Percentiles rank a stretch among this genome's conserved stretches.
Conservation (phyloP, 257 asterid species). For the Anisodus tanguticus region DNA sequence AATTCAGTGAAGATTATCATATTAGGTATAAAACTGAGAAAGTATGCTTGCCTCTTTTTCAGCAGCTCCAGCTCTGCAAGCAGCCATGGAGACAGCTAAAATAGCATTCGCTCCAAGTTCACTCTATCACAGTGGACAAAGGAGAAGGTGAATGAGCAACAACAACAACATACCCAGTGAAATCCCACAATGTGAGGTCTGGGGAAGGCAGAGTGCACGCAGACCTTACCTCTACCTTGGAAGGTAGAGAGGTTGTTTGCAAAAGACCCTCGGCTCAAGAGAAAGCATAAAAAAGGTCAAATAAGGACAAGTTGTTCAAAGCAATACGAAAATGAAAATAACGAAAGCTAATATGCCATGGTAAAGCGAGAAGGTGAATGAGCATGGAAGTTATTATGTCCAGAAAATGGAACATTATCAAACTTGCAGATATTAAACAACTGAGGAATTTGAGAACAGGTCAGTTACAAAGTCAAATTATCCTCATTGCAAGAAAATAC, state of each 20-base stretch:
- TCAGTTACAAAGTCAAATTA: background rate
- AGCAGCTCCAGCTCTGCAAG: constrained; percentile 99
- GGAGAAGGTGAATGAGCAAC: too few species aligned
- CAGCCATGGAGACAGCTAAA: constrained; percentile 97
- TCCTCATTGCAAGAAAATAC: constrained; percentile 19
- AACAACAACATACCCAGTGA: too few species aligned
- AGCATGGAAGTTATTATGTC: constrained; percentile 11
- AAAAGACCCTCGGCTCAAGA: too few species aligned
- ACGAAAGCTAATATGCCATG: too few species aligned
- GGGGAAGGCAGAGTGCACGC: too few species aligned
- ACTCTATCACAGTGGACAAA: constrained; percentile 53
- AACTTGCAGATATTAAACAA: background rate
- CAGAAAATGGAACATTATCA: constrained; percentile 16
- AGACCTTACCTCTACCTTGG: too few species aligned
- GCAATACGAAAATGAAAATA: too few species aligned
- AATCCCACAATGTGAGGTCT: too few species aligned
- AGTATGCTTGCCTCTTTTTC: constrained; percentile 77
- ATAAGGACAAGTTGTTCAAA: too few species aligned
- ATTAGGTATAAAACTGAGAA: background rate
- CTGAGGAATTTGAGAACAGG: background rate
- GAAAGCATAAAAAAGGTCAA: too few species aligned
- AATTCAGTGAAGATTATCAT: constrained; percentile 9
- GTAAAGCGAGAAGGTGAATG: background rate
- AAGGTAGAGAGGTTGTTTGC: too few species aligned
- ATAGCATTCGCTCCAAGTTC: constrained; percentile 98